Evolutionary conservation across 225 moss, liverwort and hornwort genomes (phyloP), one percentile per base, ranked within the genome.

Genomic region (Bryum argenteum): DNA sequence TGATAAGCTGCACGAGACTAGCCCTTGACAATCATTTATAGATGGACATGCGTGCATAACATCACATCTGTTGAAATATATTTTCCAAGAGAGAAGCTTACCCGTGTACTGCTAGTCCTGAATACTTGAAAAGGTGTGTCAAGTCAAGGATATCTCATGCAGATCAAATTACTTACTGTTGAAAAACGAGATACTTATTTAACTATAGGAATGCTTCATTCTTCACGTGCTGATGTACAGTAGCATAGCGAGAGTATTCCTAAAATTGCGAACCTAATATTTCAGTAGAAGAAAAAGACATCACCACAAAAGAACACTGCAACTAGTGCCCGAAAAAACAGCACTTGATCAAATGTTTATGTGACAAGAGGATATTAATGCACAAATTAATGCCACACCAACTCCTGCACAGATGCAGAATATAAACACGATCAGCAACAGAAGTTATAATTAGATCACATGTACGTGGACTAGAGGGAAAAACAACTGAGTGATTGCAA

Each of bases 31-130:
- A 54, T 16, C 53, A 38, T 21, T 5, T 48, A 69, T 20, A 64
- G 6, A 38, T 11, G 59, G 9, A 69, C 26, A 63, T 58, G 71
- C 71, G 52, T 61, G n/a, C 62, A 72, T 45, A 65, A 28, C 20
- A 63, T 55, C 60, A 60, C 60, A 57, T 69, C 42, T 54, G 40
- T 20, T 65, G 22, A 2, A 76, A 66, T 21, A 20, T 10, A 57
- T 8, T 57, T 43, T 70, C 56, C 18, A 52, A 62, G 74, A 20
- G 57, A 5, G 56, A 70, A 52, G 51, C 88, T 81, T 76, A 92
- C 92, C 90, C 90, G 77, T 91, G 89, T n/a, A 98, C 92, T 63
- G 87, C 90, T 65, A 98, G 84, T 52, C 98, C 98, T 26, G 94
- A 91, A 82, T 98, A 98, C 87, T 98, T 98, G 88, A 98, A 98